Base-by-base conservation (phyloP, 371 early-diverging fungal species). In the Circinella umbellata region DNA sequence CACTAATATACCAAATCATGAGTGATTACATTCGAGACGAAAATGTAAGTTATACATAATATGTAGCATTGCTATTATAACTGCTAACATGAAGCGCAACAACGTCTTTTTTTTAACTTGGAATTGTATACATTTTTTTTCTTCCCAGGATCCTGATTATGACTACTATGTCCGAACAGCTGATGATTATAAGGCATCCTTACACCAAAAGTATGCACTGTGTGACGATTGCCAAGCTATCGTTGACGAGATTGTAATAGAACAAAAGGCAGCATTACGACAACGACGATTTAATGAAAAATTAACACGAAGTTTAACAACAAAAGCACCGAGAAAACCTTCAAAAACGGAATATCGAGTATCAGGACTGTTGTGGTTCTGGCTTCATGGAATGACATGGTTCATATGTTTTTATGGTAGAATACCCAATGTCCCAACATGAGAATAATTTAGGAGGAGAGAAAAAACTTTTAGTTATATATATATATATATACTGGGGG, bases 1-100 rank as follows among this genome's bases (percentile, higher is more conserved):
- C 49, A 3, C 57, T 71, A 4, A 75, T 75, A 42, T 75, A 75
- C 46, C 66, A 69, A 60, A 63, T 69, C 57, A 75, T 75, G 75
- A 71, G 69, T 27, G 71, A 75, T 20, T 75, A 71, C 51, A 68
- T 75, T 14, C 68, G 60, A 46, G 75, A 75, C 20, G 75, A 71
- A 69, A 62, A 27, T 57, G 71, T 71, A 68, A 38, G 65, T 55
- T 3, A 7, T 9, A 4, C 6, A 4, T 3, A 20, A 42, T 34
- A 27, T 53, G 2, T 27, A 27, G 0, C 27, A 27, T 27, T 27
- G 2, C 27, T 27, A 27, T 27, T 27, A 27, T 27, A 1, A 27
- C 27, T 27, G 2, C 27, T 27, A 27, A 27, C 27, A 27, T 27
- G 0, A 27, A 27, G 27, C 27, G 0, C 27, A 27, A 27, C 27